phyloP scores from a whole-genome alignment of 164 flowering plant species.

The Macadamia tetraphylla region DNA sequence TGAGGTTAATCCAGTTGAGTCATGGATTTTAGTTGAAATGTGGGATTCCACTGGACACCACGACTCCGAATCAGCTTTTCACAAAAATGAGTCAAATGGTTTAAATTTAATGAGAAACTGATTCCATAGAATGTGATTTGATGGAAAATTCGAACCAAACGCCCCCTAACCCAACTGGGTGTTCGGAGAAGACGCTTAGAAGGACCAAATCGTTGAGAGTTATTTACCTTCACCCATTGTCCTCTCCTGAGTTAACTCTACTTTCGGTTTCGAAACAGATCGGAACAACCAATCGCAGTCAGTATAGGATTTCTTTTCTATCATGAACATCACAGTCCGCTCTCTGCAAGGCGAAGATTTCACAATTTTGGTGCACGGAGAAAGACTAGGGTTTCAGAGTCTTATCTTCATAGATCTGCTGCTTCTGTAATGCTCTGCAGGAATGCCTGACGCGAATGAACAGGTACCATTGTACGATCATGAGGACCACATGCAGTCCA shows the following conservation, averaged over 20 bases:
- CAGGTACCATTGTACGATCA: constrained; percentile 20
- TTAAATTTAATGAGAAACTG: no score
- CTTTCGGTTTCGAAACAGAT: background rate
- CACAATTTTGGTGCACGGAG: background rate
- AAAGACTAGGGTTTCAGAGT: background rate
- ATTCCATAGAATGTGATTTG: no score
- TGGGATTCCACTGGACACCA: no score
- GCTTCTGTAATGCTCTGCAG: constrained; percentile 1
- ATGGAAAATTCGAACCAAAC: no score
- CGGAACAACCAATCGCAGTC: background rate
- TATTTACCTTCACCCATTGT: background rate
- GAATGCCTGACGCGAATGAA: background rate
- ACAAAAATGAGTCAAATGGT: no score
- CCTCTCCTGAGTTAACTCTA: background rate
- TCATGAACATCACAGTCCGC: background rate
- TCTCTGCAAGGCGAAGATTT: background rate
- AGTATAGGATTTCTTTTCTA: background rate
- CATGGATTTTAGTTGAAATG: no score
- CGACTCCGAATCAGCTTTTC: no score
- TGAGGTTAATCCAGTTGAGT: no score
- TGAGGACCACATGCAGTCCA: constrained; percentile 11
- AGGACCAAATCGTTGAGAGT: background rate
- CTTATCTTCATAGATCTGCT: background rate
- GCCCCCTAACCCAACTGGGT: no score
- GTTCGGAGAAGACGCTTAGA: no score